Percentiles rank a stretch among this genome's conserved stretches.
Conservation (phyloP, 768 basidiomycete genomes). For the Russula sp. region DNA sequence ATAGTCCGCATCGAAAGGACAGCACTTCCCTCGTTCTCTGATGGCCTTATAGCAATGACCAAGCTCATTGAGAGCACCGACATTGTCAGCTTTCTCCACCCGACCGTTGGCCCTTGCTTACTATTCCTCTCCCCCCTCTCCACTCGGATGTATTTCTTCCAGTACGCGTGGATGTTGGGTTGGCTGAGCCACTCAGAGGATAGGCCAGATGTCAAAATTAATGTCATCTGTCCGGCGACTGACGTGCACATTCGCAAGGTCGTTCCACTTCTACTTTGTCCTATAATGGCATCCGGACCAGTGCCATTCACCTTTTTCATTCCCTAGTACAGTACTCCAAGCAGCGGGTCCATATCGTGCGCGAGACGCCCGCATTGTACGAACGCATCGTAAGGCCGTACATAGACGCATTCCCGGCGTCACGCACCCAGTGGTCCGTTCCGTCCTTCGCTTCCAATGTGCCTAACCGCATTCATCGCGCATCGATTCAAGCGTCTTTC, state of each 20-base stretch:
- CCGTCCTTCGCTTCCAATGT: not conserved
- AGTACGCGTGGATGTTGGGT: conserved; percentile 81
- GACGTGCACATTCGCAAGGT: conserved; percentile 86
- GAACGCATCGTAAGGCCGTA: conserved; percentile 65
- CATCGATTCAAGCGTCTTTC: not conserved
- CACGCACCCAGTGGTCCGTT: conserved; percentile 77
- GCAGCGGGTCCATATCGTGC: conserved; percentile 65
- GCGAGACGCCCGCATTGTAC: conserved; percentile 80
- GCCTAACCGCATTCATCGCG: not conserved
- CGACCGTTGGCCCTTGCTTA: not conserved
- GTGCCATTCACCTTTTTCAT: not conserved
- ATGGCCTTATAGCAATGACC: conserved; percentile 34
- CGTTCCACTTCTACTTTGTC: conserved; percentile 1
- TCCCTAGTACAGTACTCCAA: conserved; percentile 56
- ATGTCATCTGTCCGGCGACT: conserved; percentile 81
- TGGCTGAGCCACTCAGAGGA: conserved; percentile 45
- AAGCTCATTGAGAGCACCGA: conserved; percentile 54
- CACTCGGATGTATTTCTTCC: conserved; percentile 14
- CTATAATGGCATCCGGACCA: not conserved
- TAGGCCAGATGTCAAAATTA: conserved; percentile 70
- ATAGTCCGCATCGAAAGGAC: conserved; percentile 78
- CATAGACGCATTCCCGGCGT: conserved; percentile 63
- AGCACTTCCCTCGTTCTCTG: conserved; percentile 46
- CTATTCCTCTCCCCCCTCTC: not conserved
- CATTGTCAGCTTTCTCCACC: conserved; percentile 40